A percentile compares a stretch with the other conserved stretches of the same genome.
phyloP scores from a whole-genome alignment of 2,329 filamentous ascomycete genomes.

The Colletotrichum tofieldiae region DNA sequence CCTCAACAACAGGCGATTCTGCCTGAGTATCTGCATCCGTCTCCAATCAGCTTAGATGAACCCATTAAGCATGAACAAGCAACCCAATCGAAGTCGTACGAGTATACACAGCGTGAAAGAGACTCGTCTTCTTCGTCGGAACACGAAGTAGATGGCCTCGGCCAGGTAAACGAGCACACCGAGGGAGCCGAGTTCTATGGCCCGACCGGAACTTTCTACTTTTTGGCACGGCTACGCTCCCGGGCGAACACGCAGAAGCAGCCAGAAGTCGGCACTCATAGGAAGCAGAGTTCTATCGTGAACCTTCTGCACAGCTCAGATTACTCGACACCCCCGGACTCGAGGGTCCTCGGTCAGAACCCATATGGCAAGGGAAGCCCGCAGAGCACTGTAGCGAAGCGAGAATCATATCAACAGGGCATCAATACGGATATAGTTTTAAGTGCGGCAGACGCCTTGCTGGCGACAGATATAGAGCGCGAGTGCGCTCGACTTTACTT shows the following conservation, averaged over 20 bases:
- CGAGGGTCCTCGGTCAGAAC: constrained; percentile 17
- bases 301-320: constrained; percentile 45
- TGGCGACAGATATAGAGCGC: constrained; percentile 38
- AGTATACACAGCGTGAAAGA: constrained; percentile 3
- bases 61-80: constrained; percentile 28
- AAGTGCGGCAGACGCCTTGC: constrained; percentile 7
- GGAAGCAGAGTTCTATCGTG: constrained; percentile 41
- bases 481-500: constrained; percentile 47
- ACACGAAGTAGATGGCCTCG: constrained; percentile 40
- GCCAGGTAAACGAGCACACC: constrained; percentile 40
- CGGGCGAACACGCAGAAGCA: constrained; percentile 36
- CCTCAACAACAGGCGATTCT: not conserved
- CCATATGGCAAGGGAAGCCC: constrained; percentile 28
- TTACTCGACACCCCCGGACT: constrained; percentile 42
- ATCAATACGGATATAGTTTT: not conserved
- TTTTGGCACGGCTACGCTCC: constrained; percentile 37
- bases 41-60: constrained; percentile 35
- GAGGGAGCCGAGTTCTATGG: constrained; percentile 43
- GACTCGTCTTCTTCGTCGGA: constrained; percentile 30
- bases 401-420: constrained; percentile 16
- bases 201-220: constrained; percentile 42
- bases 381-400: constrained; percentile 4
- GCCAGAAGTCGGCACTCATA: not conserved
- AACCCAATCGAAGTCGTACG: not conserved
- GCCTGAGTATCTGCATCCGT: constrained; percentile 28